Evolutionary conservation across 1,139 yeast species (phyloP), one percentile per base, ranked within the genome.

Genomic region (Pichia sp.): DNA sequence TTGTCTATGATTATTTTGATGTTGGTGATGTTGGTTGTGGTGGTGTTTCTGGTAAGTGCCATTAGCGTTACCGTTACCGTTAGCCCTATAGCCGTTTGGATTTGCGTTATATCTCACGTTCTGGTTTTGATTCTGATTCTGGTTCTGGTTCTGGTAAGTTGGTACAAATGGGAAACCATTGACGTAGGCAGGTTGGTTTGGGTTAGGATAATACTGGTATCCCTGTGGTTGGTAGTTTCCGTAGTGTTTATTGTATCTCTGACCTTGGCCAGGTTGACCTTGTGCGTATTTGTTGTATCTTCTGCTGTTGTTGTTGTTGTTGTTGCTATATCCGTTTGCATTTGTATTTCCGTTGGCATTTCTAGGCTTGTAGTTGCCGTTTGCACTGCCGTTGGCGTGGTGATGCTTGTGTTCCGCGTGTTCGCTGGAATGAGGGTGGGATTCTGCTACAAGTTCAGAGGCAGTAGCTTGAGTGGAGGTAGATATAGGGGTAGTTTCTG

Each of bases 381-480:
- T 21, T 8, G 9, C 8, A 10, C 27, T 8, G 27, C 13, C n/a
- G 16, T n/a, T 22, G 24, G 24, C 24, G 11, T 11, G n/a, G 24
- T 11, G 12, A 22, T 22, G 12, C 12, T 22, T 22, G n/a, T 22
- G 11, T 22, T 22, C 12, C 11, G 24, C 11, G n/a, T 22, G 11
- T n/a, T 22, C 12, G 24, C n/a, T n/a, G 24, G 24, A n/a, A 16
- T 16, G 13, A 12, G 5, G 5, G 16, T 23, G 22, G 22, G 79
- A 85, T 35, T 76, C n/a, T n/a, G n/a, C n/a, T 75, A 37, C 22
- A 9, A 11, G 11, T 21, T 9, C 8, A 16, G 19, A 16, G 14
- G 88, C 35, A 78, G 72, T 12, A 87, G 87, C 29, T 17, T 20
- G 6, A 11, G 29, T 25, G 20, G 34, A 18, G 9, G 22, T 22